Evolutionary conservation across 495 filamentous ascomycete species (phyloP).

Genomic region (Penicillium cosmopolitanum): DNA sequence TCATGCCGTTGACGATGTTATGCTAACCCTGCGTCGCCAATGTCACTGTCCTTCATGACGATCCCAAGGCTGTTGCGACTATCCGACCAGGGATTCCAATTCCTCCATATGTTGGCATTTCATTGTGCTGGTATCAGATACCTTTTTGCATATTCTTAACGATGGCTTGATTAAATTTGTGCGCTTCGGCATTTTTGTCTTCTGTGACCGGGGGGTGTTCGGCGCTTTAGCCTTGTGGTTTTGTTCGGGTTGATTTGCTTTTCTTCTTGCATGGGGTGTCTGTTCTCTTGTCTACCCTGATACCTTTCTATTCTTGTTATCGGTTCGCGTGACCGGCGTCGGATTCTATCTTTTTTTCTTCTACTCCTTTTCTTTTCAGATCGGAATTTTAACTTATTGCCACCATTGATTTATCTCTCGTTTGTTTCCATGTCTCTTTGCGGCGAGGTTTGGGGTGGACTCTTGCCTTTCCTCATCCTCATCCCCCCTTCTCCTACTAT

Average conservation of each 20-base stretch:
- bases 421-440: conserved; percentile 16
- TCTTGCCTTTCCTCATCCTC: conserved; percentile 7
- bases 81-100: conserved; percentile 33
- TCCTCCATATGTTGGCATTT: conserved; percentile 52
- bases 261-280: conserved; percentile 37
- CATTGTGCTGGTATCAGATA: conserved; percentile 48
- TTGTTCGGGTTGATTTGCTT: conserved; percentile 27
- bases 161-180: conserved; percentile 49
- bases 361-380: conserved; percentile 26
- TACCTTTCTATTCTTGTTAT: conserved; percentile 40
- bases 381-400: conserved; percentile 31
- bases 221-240: conserved; percentile 38
- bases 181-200: conserved; percentile 45
- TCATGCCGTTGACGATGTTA: conserved; percentile 35
- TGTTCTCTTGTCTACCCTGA: conserved; percentile 35
- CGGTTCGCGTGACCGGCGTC: conserved; percentile 36
- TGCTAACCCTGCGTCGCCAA: conserved; percentile 31
- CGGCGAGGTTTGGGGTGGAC: conserved; percentile 5
- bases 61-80: conserved; percentile 31
- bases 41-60: conserved; percentile 32
- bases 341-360: conserved; percentile 32
- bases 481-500: neutral
- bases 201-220: conserved; percentile 39
- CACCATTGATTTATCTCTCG: conserved; percentile 14
- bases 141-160: conserved; percentile 51